phyloP scores from a whole-genome alignment of 352 stramenopile genomes.

The Pythium sukuiense region DNA sequence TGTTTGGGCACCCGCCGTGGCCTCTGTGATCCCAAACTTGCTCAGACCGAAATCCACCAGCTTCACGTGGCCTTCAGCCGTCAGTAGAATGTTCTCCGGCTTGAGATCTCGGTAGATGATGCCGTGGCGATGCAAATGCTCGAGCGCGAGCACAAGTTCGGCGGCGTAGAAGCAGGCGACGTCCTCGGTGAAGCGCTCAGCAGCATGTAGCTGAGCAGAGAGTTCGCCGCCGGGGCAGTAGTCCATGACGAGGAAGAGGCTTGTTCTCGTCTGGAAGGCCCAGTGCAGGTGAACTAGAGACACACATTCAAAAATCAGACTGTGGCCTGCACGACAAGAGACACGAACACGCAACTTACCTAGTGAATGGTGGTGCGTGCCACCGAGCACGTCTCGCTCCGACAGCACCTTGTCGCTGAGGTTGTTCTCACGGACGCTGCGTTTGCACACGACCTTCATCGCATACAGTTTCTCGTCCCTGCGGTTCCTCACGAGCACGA shows the following conservation, averaged over 20 bases:
- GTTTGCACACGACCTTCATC: conserved; percentile 80
- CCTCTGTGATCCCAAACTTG: conserved; percentile 78
- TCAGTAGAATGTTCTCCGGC: conserved; percentile 74
- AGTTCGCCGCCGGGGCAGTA: conserved; percentile 79
- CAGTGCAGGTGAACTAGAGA: conserved; percentile 70
- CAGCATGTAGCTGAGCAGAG: conserved; percentile 50
- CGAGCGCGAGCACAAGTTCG: conserved; percentile 70
- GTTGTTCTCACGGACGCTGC: conserved; percentile 47
- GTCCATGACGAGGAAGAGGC: conserved; percentile 80
- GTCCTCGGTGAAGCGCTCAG: conserved; percentile 49
- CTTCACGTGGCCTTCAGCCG: conserved; percentile 65
- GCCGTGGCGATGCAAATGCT: conserved; percentile 82
- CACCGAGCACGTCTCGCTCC: conserved; percentile 73
- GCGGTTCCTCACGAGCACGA: conserved; percentile 72
- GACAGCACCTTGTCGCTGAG: conserved; percentile 63
- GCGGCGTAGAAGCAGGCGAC: conserved; percentile 70
- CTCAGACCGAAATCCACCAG: conserved; percentile 84
- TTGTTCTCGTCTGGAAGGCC: conserved; percentile 68
- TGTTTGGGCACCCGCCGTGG: conserved; percentile 56
- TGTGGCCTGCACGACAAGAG: not conserved
- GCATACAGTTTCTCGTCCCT: conserved; percentile 60
- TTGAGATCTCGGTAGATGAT: conserved; percentile 87
- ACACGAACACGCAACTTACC: conserved; percentile 24
- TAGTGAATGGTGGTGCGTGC: conserved; percentile 65
- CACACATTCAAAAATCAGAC: not conserved